A percentile compares a stretch with the other conserved stretches of the same genome.
phyloP scores from a whole-genome alignment of 106 monocot genomes.

The Vanilla planifolia region DNA sequence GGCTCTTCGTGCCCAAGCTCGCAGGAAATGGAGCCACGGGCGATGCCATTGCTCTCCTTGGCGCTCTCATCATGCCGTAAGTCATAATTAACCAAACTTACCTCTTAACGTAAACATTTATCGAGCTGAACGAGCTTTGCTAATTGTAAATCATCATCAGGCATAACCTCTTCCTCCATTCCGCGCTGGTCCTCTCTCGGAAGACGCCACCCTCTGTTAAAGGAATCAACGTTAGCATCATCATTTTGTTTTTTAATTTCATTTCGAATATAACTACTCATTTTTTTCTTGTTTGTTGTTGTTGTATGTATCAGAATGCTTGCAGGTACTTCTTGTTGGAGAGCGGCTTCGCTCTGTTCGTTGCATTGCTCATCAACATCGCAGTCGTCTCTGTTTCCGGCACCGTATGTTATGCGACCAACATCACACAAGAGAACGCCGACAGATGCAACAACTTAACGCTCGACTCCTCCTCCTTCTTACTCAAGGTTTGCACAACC shows the following conservation, averaged over 20 bases:
- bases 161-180: constrained; percentile 60
- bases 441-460: constrained; percentile 33
- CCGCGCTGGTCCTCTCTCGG: constrained; percentile 54
- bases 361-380: constrained; percentile 59
- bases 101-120: too few species aligned
- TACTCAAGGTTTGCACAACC: constrained; percentile 24
- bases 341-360: constrained; percentile 40
- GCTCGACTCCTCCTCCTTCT: constrained; percentile 41
- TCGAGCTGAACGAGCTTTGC: too few species aligned
- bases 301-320: constrained; percentile 18
- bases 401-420: constrained; percentile 23
- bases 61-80: constrained; percentile 62
- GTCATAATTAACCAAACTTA: background rate
- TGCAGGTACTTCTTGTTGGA: constrained; percentile 54
- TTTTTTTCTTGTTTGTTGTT: too few species aligned
- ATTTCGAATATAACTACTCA: background rate
- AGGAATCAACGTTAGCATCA: constrained; percentile 39
- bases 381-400: constrained; percentile 44
- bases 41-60: constrained; percentile 47
- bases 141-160: too few species aligned
- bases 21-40: constrained; percentile 23
- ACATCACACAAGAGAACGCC: constrained; percentile 20
- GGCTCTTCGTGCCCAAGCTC: constrained; percentile 46
- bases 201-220: constrained; percentile 19
- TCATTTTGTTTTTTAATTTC: background rate